Base-by-base conservation (phyloP, 148 eudicot genomes). In the Dianthus caryophyllus region DNA sequence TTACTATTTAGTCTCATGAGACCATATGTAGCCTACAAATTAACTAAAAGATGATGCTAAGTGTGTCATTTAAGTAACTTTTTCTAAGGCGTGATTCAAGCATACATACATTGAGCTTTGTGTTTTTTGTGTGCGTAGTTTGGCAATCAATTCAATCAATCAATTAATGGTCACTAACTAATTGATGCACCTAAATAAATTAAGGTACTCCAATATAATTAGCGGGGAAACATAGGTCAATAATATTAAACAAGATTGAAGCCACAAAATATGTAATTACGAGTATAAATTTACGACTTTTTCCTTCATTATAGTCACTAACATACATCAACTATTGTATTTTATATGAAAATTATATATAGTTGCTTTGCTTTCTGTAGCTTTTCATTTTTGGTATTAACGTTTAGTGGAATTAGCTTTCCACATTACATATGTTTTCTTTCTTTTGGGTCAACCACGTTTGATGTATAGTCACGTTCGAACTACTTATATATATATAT, bases 61-160 rank as follows among this genome's bases (percentile, higher is more conserved):
- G n/a, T n/a, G n/a, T n/a, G n/a, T n/a, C n/a, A n/a, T n/a, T n/a
- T n/a, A n/a, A n/a, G n/a, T n/a, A n/a, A n/a, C n/a, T n/a, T n/a
- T n/a, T n/a, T n/a, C n/a, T 25, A 48, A 33, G 78, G 70, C 78
- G 78, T 75, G 61, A 75, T 61, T 75, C 26, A 70, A 70, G 74
- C 74, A 24, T 70, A 47, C 26, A 70, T 64, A 70, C 74, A 24
- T 70, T 33, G 70, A 64, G 38, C 38, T 33, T 33, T 2, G n/a
- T n/a, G 70, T 33, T 67, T 10, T 54, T n/a, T n/a, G 69, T 69
- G 78, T 46, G 43, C 65, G 41, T 70, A 57, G 29, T 75, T 56
- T 65, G 3, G 38, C 38, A 33, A 33, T 33, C 38, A 33, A 33
- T n/a, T 33, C 38, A 33, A 33, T 33, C 38, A 33, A 33, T 33